Evolutionary conservation across 257 asterid genomes (phyloP).

Genomic region (Eustoma russellianum): DNA sequence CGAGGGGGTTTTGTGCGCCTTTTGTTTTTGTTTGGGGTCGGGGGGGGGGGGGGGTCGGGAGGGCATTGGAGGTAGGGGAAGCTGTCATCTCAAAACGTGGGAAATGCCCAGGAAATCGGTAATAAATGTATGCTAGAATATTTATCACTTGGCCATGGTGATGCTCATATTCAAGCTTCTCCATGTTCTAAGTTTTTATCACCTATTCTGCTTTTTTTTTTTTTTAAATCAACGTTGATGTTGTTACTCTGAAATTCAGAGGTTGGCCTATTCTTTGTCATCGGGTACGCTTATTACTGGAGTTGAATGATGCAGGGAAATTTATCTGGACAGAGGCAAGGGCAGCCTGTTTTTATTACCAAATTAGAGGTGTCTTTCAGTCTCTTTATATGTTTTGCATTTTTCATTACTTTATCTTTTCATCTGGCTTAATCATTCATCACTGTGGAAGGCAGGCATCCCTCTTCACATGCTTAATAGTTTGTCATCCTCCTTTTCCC

Average conservation of each 20-base stretch:
- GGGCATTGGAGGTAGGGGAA: no score
- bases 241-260: not conserved
- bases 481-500: not conserved
- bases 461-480: not conserved
- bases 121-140: not conserved
- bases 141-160: no score
- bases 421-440: not conserved
- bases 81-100: no score
- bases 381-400: not conserved
- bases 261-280: no score
- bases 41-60: no score
- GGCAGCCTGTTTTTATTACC: slow-evolving; percentile 70
- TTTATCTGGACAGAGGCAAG: slow-evolving; percentile 75
- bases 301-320: slow-evolving; percentile 48
- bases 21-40: no score
- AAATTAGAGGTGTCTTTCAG: slow-evolving; percentile 56
- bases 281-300: no score
- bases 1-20: no score
- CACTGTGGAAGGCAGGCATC: no score
- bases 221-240: not conserved
- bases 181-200: no score
- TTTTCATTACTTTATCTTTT: not conserved
- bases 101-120: no score
- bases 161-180: no score
- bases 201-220: not conserved